A percentile compares a stretch with the other conserved stretches of the same genome.
Conservation (phyloP, 495 filamentous ascomycete genomes). For the Penicillium paradoxum region DNA sequence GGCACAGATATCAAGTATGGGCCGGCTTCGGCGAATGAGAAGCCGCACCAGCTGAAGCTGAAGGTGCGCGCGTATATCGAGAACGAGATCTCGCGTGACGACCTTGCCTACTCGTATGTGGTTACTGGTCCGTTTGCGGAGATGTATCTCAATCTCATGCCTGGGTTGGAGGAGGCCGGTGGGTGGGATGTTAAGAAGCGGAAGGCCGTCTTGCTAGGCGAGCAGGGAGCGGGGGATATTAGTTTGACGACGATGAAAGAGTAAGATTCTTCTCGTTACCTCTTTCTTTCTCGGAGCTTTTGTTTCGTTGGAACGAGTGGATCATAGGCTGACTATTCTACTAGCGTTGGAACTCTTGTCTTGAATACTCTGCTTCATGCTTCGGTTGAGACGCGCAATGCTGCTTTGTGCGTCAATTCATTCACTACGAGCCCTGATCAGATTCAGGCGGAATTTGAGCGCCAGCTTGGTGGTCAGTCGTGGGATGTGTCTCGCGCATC, state of each 20-base stretch:
- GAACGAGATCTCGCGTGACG: constrained; percentile 29
- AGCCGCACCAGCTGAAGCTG: constrained; percentile 66
- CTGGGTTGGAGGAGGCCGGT: constrained; percentile 33
- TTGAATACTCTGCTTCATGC: constrained; percentile 54
- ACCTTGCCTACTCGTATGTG: constrained; percentile 61
- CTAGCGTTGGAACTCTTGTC: constrained; percentile 62
- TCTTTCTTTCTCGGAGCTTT: background rate
- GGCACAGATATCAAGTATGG: constrained; percentile 70
- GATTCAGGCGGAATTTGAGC: constrained; percentile 62
- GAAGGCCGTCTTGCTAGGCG: constrained; percentile 55
- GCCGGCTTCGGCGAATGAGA: constrained; percentile 53
- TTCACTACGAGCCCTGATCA: constrained; percentile 60
- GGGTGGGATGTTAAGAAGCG: constrained; percentile 53
- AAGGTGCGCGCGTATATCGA: constrained; percentile 57
- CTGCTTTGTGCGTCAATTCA: constrained; percentile 62
- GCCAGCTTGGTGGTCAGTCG: constrained; percentile 50
- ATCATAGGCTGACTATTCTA: constrained; percentile 2
- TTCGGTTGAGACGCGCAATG: constrained; percentile 41
- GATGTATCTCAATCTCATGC: constrained; percentile 48
- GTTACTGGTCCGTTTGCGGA: constrained; percentile 66
- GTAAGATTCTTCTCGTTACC: constrained; percentile 46
- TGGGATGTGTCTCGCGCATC: constrained; percentile 51
- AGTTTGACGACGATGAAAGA: constrained; percentile 64
- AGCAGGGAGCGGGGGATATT: constrained; percentile 47
- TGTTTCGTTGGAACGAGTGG: background rate